A percentile compares a stretch with the other conserved stretches of the same genome.
These are phyloP conservation scores for Sarcodon sp. DNA, from an alignment of 768 basidiomycete species.

Conservation along the genomic window DNA sequence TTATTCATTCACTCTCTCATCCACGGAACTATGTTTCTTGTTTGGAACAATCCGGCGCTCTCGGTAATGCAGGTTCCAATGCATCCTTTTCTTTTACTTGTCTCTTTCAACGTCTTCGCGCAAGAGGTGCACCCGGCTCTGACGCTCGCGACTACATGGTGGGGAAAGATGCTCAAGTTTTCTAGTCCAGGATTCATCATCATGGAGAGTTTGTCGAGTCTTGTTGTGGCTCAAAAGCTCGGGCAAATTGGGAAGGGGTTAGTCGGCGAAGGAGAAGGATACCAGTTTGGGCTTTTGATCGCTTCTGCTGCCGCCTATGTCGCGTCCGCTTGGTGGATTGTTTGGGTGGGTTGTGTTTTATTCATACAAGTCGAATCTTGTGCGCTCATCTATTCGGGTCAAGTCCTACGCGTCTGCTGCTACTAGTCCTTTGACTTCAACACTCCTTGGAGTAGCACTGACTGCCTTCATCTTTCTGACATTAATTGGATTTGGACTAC, in stretches of 20 bases:
- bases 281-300: slow-evolving; percentile 69
- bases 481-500: slow-evolving; percentile 78
- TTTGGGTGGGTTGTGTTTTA: slow-evolving; percentile 37
- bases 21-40: slow-evolving; percentile 64
- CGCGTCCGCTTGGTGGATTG: slow-evolving; percentile 78
- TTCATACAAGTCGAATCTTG: slow-evolving; percentile 4
- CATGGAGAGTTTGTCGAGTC: slow-evolving; percentile 74
- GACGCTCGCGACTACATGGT: slow-evolving; percentile 44
- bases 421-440: slow-evolving; percentile 76
- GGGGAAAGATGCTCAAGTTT: slow-evolving; percentile 60
- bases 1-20: slow-evolving; percentile 66
- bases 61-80: slow-evolving; percentile 76
- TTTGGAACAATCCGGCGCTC: slow-evolving; percentile 61
- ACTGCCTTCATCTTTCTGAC: slow-evolving; percentile 87
- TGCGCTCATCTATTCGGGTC: slow-evolving; percentile 1
- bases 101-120: slow-evolving; percentile 79
- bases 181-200: slow-evolving; percentile 70
- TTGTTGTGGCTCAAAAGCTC: slow-evolving; percentile 71
- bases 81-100: slow-evolving; percentile 76
- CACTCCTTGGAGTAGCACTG: slow-evolving; percentile 76
- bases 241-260: slow-evolving; percentile 68
- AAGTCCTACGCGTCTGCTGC: slow-evolving; percentile 78
- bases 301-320: slow-evolving; percentile 73
- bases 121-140: slow-evolving; percentile 47
- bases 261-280: slow-evolving; percentile 58